Evolutionary conservation across 176 grass and related monocot genomes (phyloP).

Genomic region (Carex littledalei): DNA sequence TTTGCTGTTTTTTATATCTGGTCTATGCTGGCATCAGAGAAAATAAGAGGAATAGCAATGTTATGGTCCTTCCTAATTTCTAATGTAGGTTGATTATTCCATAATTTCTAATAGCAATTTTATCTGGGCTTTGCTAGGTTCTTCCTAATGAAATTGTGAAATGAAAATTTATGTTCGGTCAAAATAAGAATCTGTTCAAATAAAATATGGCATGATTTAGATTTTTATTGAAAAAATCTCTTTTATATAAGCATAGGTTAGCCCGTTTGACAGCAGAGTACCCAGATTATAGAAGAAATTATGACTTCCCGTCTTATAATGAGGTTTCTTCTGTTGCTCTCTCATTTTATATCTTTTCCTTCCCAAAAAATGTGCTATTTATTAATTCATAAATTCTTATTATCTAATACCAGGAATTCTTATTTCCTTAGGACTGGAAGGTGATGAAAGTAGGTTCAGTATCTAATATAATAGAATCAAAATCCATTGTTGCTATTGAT

Average conservation of each 20-base stretch:
- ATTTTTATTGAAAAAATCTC: background rate
- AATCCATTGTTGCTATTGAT: slow-evolving; percentile 59
- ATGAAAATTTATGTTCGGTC: background rate
- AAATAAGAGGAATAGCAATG: background rate
- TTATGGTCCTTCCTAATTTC: background rate
- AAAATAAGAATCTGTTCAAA: background rate
- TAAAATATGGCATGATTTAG: background rate
- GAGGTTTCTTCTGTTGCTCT: slow-evolving; percentile 41
- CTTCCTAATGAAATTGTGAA: too few relatives aligned
- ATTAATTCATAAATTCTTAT: background rate
- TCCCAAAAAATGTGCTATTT: background rate
- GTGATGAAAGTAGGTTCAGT: slow-evolving; percentile 38
- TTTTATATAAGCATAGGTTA: slow-evolving; percentile 58
- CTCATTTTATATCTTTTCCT: background rate
- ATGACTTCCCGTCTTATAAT: slow-evolving; percentile 53
- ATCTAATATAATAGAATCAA: slow-evolving; percentile 40
- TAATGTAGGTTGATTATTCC: background rate
- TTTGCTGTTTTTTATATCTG: too few relatives aligned
- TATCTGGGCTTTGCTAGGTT: too few relatives aligned
- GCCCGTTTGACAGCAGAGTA: slow-evolving; percentile 57
- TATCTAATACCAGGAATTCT: background rate
- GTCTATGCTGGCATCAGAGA: too few relatives aligned
- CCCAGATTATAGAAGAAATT: slow-evolving; percentile 47
- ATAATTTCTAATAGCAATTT: too few relatives aligned
- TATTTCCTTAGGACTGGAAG: slow-evolving; percentile 61